phyloP scores from a whole-genome alignment of 2,329 filamentous ascomycete species.

The Xylaria multiplex region DNA sequence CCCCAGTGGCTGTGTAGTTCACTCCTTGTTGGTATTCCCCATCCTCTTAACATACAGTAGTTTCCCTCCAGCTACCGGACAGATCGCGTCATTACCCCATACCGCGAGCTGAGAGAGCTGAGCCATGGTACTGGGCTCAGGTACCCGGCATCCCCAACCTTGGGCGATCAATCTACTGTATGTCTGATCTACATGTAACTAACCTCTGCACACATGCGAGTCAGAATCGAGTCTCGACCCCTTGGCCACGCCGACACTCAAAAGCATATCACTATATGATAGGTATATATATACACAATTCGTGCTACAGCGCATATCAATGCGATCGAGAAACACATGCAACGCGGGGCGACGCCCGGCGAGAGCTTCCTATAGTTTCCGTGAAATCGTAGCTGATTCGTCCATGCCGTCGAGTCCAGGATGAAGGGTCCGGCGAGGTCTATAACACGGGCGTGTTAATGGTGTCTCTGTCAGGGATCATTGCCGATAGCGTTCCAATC shows the following conservation, averaged over 20 bases:
- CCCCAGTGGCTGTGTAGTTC: neutral
- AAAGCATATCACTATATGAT: neutral
- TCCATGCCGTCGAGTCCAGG: neutral
- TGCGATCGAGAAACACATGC: neutral
- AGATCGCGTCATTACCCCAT: neutral
- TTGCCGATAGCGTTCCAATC: neutral
- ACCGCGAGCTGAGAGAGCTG: conserved; percentile 8
- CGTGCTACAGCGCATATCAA: neutral
- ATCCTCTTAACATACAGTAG: neutral
- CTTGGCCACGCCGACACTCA: neutral
- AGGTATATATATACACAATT: neutral
- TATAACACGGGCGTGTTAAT: conserved; percentile 9
- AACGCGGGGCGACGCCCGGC: neutral
- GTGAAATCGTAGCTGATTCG: conserved; percentile 2
- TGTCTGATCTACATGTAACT: conserved; percentile 4
- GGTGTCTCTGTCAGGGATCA: conserved; percentile 1
- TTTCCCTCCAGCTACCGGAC: neutral
- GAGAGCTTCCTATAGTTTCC: neutral
- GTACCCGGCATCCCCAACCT: neutral
- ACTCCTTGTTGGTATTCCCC: neutral
- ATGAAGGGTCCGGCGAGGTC: conserved; percentile 2
- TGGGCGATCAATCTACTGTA: neutral
- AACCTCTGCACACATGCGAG: neutral
- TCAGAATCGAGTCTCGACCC: neutral
- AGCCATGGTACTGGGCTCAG: conserved; percentile 25